Evolutionary conservation across 1,139 yeast species (phyloP).

Genomic region (Schwanniomyces etchellsii): DNA sequence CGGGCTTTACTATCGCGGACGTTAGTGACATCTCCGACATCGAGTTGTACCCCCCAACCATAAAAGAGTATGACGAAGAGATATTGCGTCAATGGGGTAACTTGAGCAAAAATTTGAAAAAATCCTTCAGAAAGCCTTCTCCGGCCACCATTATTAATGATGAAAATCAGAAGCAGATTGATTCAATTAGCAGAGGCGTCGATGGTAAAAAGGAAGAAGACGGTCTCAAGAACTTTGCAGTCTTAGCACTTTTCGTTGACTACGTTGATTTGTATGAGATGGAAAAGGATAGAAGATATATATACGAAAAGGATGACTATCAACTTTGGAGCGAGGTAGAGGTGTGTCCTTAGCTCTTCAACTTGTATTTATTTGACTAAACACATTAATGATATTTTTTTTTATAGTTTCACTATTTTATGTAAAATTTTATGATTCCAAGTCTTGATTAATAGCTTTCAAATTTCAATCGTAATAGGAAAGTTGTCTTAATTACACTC

Average conservation of each 20-base stretch:
- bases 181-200: conserved; percentile 73
- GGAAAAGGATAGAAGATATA: conserved; percentile 50
- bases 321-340: conserved; percentile 75
- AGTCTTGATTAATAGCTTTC: background rate
- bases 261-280: conserved; percentile 67
- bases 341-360: conserved; percentile 57
- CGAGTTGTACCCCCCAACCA: conserved; percentile 43
- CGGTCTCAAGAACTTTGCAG: conserved; percentile 66
- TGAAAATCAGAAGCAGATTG: conserved; percentile 53
- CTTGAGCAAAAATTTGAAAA: conserved; percentile 53
- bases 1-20: conserved; percentile 24
- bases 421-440: background rate
- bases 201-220: conserved; percentile 70
- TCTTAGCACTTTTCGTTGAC: conserved; percentile 65
- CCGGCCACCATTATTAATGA: conserved; percentile 60
- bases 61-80: conserved; percentile 63
- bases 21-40: conserved; percentile 18
- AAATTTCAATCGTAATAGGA: no score
- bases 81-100: conserved; percentile 56
- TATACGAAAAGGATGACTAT: conserved; percentile 46
- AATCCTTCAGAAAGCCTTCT: conserved; percentile 64
- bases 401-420: background rate
- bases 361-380: conserved; percentile 1
- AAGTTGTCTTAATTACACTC: no score
- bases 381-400: conserved; percentile 2